These are phyloP conservation scores for Russula vinacea DNA, from an alignment of 768 basidiomycete species.

Conservation along the genomic window DNA sequence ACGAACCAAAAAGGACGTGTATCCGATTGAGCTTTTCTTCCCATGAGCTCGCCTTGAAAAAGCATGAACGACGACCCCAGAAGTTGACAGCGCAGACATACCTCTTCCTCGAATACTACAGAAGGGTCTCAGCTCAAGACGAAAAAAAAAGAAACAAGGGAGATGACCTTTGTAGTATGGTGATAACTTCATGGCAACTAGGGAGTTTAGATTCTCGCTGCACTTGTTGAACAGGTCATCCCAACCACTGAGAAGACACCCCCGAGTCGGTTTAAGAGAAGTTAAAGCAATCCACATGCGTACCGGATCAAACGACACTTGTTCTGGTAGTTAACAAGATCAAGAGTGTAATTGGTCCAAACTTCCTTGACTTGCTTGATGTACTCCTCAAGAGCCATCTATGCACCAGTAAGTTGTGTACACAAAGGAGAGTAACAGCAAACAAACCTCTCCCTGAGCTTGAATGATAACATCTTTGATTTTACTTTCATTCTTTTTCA, in stretches of 20 bases:
- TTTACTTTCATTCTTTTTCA: slow-evolving; percentile 84
- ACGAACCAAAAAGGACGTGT: slow-evolving; percentile 89
- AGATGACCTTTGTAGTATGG: slow-evolving; percentile 91
- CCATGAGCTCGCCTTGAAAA: slow-evolving; percentile 75
- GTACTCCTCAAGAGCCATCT: slow-evolving; percentile 96
- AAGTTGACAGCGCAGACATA: slow-evolving; percentile 33
- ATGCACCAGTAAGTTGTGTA: slow-evolving; percentile 36
- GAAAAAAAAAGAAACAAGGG: not conserved
- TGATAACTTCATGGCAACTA: slow-evolving; percentile 95
- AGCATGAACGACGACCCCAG: slow-evolving; percentile 17
- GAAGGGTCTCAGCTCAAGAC: slow-evolving; percentile 22
- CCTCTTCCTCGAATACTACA: slow-evolving; percentile 86
- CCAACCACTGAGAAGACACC: slow-evolving; percentile 68
- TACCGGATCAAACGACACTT: slow-evolving; percentile 93
- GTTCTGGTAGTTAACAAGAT: slow-evolving; percentile 97
- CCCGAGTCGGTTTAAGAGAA: not conserved
- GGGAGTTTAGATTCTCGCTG: slow-evolving; percentile 92
- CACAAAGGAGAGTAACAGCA: slow-evolving; percentile 22
- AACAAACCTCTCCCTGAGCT: slow-evolving; percentile 88
- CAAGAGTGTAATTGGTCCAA: slow-evolving; percentile 94
- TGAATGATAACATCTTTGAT: slow-evolving; percentile 97
- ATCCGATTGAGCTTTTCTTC: slow-evolving; percentile 96
- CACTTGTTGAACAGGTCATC: slow-evolving; percentile 97
- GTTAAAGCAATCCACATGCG: slow-evolving; percentile 25
- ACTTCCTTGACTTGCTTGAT: slow-evolving; percentile 95